Evolutionary conservation across 768 basidiomycete species (phyloP), one percentile per base, ranked within the genome.

Genomic region (Amanita rubescens): DNA sequence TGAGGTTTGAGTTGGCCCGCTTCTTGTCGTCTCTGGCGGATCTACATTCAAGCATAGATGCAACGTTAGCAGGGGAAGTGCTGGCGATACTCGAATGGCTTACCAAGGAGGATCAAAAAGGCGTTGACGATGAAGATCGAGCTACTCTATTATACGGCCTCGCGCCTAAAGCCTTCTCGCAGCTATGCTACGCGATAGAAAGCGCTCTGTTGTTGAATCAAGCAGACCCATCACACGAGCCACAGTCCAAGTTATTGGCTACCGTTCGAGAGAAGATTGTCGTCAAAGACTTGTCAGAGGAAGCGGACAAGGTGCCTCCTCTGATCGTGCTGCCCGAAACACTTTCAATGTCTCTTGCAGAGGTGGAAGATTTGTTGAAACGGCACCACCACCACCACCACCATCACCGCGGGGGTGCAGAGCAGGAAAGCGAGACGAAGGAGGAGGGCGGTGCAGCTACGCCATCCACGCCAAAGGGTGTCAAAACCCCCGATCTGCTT

Each of bases 381-480:
- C 39, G 39, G 35, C 17, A 15, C 22, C 3, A 8, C 8, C 27
- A 30, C 24, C n/a, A n/a, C n/a, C n/a, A n/a, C n/a, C n/a, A n/a
- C n/a, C n/a, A n/a, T n/a, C n/a, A n/a, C n/a, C n/a, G n/a, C n/a
- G n/a, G n/a, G n/a, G 49, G 37, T 71, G 14, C 32, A 11, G 12
- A 82, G 81, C 5, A 82, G 81, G 1, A 72, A 68, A 35, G n/a
- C 11, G 49, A 50, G 30, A n/a, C 3, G 19, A 42, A 51, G 15
- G 50, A 43, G 15, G n/a, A n/a, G n/a, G n/a, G n/a, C n/a, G n/a
- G n/a, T n/a, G n/a, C n/a, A n/a, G 42, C 34, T 19, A 43, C 62
- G 0, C 83, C 81, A 0, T 71, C 76, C 15, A 86, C 85, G 10
- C 85, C 84, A 0, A 71, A 71, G 9, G 76, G 69, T 5, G 73